Percentiles rank a stretch among this genome's conserved stretches.
Evolutionary conservation across 345 rosid species (phyloP).

Genomic region (Turnera subulata): DNA sequence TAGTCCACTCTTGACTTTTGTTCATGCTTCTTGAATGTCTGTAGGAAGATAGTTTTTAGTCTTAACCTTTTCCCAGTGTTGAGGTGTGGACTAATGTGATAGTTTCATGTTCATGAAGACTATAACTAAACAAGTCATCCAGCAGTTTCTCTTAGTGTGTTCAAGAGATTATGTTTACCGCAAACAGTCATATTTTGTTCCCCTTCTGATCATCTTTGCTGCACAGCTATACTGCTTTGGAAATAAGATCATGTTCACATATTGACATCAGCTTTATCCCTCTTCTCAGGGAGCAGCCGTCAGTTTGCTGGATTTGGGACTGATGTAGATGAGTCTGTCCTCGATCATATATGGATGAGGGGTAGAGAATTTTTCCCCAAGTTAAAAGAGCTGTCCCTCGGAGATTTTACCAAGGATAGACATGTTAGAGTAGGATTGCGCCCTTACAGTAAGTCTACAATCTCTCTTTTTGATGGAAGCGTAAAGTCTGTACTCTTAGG

Average conservation of each 20-base stretch:
- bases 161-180: neutral
- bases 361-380: conserved; percentile 79
- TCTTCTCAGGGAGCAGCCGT: conserved; percentile 78
- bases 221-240: neutral
- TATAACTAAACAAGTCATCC: neutral
- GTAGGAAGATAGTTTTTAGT: no score
- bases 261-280: conserved; percentile 1
- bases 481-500: neutral
- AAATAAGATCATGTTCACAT: neutral
- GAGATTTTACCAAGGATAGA: conserved; percentile 41
- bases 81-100: no score
- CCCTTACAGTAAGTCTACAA: conserved; percentile 73
- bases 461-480: neutral
- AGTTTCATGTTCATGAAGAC: no score
- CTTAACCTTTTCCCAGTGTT: no score
- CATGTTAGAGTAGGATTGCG: conserved; percentile 92
- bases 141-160: neutral
- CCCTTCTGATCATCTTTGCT: no score
- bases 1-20: no score
- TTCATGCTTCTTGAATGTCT: no score
- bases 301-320: conserved; percentile 78
- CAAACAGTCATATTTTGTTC: neutral
- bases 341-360: conserved; percentile 62
- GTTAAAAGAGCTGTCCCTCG: conserved; percentile 42
- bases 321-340: conserved; percentile 53